Evolutionary conservation across 345 rosid genomes (phyloP).

Genomic region (Ailanthus altissimus): DNA sequence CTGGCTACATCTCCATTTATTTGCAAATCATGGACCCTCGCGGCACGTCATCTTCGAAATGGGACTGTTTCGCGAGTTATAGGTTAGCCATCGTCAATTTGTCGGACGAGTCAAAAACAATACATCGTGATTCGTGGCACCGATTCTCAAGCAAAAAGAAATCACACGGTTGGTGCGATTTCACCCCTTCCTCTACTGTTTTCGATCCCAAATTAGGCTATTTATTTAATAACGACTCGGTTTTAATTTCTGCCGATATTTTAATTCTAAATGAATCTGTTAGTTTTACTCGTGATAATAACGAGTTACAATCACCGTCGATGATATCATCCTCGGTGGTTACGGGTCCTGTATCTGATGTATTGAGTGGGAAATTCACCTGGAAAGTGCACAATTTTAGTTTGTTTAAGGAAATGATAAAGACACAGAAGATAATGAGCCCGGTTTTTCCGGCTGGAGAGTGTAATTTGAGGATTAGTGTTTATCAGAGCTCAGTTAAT

Average conservation of each 20-base stretch:
- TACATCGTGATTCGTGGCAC: slow-evolving; percentile 99
- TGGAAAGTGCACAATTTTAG: slow-evolving; percentile 99
- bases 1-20: slow-evolving; percentile 86
- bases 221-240: slow-evolving; percentile 63
- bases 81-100: slow-evolving; percentile 79
- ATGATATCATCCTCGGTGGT: slow-evolving; percentile 51
- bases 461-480: slow-evolving; percentile 90
- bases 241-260: slow-evolving; percentile 87
- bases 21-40: slow-evolving; percentile 99
- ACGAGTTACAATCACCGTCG: slow-evolving; percentile 61
- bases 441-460: slow-evolving; percentile 98
- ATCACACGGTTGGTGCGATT: slow-evolving; percentile 99
- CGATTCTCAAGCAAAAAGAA: slow-evolving; percentile 92
- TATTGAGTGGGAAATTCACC: slow-evolving; percentile 87
- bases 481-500: slow-evolving; percentile 84
- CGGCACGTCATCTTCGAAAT: slow-evolving; percentile 69
- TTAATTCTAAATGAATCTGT: slow-evolving; percentile 84
- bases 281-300: slow-evolving; percentile 77
- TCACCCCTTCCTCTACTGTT: slow-evolving; percentile 77
- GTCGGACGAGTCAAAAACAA: slow-evolving; percentile 78
- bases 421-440: slow-evolving; percentile 98
- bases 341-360: slow-evolving; percentile 71
- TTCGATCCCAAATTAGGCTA: slow-evolving; percentile 86
- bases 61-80: slow-evolving; percentile 99
- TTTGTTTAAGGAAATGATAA: slow-evolving; percentile 92